Evolutionary conservation across 164 flowering plant genomes (phyloP), one percentile per base, ranked within the genome.

Genomic region (Chloranthus sessilifolius): DNA sequence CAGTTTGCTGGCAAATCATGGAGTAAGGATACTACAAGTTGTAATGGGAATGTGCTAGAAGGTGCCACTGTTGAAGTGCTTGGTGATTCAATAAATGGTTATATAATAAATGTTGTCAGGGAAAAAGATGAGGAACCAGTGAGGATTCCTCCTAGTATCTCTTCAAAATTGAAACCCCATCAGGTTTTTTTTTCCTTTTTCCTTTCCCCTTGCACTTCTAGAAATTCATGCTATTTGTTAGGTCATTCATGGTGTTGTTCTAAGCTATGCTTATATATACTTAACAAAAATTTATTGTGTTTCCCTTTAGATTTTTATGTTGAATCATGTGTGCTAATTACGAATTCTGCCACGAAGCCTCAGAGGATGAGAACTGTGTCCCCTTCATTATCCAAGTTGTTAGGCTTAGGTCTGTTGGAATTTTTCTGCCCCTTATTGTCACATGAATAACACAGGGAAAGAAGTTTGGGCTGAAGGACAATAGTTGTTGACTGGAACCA

Each of bases 61-160:
- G 81, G 81, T 59, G 73, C 76, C n/a, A 66, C 50, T 57, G 52
- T 61, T 52, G 89, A 88, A 54, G 78, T 86, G 33, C 74, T 82
- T 31, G 95, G 95, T 62, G 95, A 88, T 69, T 67, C 80, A n/a
- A 43, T 40, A 27, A 72, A 72, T 1, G 99, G 99, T 50, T 89
- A 77, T 63, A 82, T 94, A 42, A 84, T 88, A 55, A 94, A 94
- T 72, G 97, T 89, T 66, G 95, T 77, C 53, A 74, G 99, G 60
- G 97, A 94, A 60, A 79, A 74, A 50, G 83, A 83, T 51, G 99
- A 94, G 70, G 95, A 74, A 28, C 79, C 86, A 54, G 95, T 94
- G 47, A 82, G 92, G 63, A 74, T 89, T 62, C 90, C 95, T 42
- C 70, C 95, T 4, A 86, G 97, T 69, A 80, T 94, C 54, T 94